A percentile compares a stretch with the other conserved stretches of the same genome.
Conservation (phyloP, 345 rosid species). For the Lepidium aucheri region DNA sequence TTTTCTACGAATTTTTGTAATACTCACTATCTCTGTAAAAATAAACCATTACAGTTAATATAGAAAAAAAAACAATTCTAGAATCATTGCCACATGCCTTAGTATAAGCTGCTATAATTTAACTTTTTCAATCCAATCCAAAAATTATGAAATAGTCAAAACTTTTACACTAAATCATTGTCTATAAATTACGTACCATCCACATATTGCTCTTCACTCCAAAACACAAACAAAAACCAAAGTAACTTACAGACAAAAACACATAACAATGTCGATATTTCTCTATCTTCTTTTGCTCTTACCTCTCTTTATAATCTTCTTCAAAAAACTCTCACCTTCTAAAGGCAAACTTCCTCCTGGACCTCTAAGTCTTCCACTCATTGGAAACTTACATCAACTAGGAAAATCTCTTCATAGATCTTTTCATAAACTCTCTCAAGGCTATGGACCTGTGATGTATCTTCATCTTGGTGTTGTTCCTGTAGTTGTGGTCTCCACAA, state of each 20-base stretch:
- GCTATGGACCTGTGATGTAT: conserved; percentile 44
- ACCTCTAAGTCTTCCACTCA: conserved; percentile 33
- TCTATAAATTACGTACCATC: conserved; percentile 4
- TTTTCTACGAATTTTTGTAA: too few species aligned
- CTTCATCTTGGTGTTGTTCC: conserved; percentile 34
- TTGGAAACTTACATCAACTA: conserved; percentile 42
- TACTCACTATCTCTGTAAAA: too few species aligned
- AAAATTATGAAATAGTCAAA: conserved; percentile 8
- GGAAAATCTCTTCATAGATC: conserved; percentile 32
- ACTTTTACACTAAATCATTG: not conserved
- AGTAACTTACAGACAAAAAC: not conserved
- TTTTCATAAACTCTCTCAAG: conserved; percentile 26
- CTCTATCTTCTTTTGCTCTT: conserved; percentile 1
- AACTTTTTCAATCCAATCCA: not conserved
- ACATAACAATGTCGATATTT: conserved; percentile 1
- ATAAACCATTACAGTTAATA: too few species aligned
- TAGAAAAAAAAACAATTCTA: too few species aligned
- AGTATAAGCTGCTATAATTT: not conserved
- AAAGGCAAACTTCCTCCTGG: conserved; percentile 29
- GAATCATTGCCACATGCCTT: not conserved
- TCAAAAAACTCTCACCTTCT: not conserved
- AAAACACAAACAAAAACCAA: not conserved
- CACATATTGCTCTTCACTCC: conserved; percentile 8
- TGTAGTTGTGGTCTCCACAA: conserved; percentile 34
- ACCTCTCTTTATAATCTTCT: conserved; percentile 4